Conservation (phyloP, 2,329 filamentous ascomycete species). For the Lasiodiplodia citricola region DNA sequence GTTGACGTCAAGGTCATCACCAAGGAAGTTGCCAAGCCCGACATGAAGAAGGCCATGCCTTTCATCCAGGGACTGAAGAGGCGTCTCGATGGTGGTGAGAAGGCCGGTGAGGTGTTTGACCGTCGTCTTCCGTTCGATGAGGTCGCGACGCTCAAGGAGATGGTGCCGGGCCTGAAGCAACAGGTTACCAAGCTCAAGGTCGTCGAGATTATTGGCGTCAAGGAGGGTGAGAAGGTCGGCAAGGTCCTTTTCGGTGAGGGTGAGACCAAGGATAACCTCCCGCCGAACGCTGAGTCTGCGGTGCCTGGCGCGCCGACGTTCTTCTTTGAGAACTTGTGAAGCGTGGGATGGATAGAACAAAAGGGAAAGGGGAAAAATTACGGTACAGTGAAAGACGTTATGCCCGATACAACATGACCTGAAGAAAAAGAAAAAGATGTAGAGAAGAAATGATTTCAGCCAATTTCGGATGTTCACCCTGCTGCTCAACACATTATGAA, state of each 20-base stretch:
- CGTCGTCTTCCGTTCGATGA: conserved; percentile 89
- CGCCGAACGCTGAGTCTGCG: conserved; percentile 70
- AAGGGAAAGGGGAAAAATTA: not conserved
- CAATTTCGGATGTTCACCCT: not conserved
- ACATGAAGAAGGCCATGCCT: conserved; percentile 98
- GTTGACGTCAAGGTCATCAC: conserved; percentile 84
- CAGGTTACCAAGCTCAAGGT: conserved; percentile 70
- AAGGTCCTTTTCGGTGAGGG: conserved; percentile 61
- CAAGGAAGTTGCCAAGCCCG: conserved; percentile 79
- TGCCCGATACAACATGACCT: not conserved
- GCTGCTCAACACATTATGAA: not conserved
- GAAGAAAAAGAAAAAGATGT: not conserved
- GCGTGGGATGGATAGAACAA: not conserved
- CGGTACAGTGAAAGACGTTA: not conserved
- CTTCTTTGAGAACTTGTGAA: conserved; percentile 77
- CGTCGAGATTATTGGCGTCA: conserved; percentile 74
- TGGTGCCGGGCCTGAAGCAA: conserved; percentile 79
- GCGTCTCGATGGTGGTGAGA: conserved; percentile 71
- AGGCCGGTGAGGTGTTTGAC: conserved; percentile 74
- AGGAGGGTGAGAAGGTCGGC: conserved; percentile 72
- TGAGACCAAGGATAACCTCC: conserved; percentile 63
- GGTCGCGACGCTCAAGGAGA: conserved; percentile 73
- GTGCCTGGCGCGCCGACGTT: conserved; percentile 84
- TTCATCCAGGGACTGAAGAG: conserved; percentile 90
- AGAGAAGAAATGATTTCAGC: conserved; percentile 9